phyloP scores from a whole-genome alignment of 169 alveolate species.

The Ichthyophthirius multifiliis region DNA sequence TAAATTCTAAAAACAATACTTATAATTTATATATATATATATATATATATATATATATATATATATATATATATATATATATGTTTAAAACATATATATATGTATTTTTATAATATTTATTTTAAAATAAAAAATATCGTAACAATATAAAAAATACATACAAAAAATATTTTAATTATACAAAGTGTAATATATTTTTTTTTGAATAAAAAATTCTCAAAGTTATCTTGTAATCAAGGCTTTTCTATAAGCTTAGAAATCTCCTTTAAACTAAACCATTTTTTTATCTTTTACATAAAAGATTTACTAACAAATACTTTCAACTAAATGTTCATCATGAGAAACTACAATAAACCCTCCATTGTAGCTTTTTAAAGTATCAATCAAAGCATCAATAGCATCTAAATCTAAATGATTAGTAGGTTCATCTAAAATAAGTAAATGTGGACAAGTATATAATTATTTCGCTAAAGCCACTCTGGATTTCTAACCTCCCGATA shows the following conservation, averaged over 20 bases:
- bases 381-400: constrained; percentile 95
- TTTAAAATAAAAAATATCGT: too few species aligned
- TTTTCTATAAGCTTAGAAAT: constrained; percentile 89
- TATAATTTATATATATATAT: too few species aligned
- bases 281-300: constrained; percentile 85
- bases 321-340: constrained; percentile 94
- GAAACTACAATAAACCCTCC: constrained; percentile 95
- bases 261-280: constrained; percentile 84
- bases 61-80: too few species aligned
- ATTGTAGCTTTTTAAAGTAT: constrained; percentile 89
- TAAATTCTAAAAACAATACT: too few species aligned
- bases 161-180: background rate
- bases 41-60: too few species aligned
- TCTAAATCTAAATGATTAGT: constrained; percentile 97
- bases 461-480: constrained; percentile 94
- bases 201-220: background rate
- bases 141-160: background rate
- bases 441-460: constrained; percentile 94
- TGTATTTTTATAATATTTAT: too few species aligned
- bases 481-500: constrained; percentile 97
- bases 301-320: constrained; percentile 89
- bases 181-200: constrained; percentile 14
- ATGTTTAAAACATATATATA: too few species aligned
- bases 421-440: constrained; percentile 95
- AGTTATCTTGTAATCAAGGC: constrained; percentile 1